Conservation (phyloP, 2,329 filamentous ascomycete genomes). For the Kalmusia sp. region DNA sequence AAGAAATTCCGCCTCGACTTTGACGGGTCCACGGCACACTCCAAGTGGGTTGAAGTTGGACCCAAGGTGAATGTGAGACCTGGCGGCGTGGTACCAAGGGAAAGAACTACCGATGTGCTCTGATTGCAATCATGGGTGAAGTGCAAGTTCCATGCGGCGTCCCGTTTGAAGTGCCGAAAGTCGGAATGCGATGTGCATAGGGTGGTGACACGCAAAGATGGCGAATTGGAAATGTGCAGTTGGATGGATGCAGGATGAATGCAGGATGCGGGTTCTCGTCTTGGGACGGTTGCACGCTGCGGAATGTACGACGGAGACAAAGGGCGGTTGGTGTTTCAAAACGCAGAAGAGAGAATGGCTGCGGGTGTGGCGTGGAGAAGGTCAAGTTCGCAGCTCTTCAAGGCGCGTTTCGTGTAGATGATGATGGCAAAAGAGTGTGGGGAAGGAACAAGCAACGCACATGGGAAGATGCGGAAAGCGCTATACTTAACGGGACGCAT, state of each 20-base stretch:
- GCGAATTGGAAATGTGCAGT: not conserved
- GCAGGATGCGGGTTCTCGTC: constrained; percentile 4
- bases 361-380: not conserved
- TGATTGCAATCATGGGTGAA: constrained; percentile 1
- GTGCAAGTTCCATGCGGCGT: not conserved
- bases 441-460: constrained; percentile 1
- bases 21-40: too few species aligned
- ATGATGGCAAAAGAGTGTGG: constrained; percentile 3
- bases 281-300: not conserved
- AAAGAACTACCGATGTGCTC: too few species aligned
- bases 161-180: too few species aligned
- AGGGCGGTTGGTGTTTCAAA: not conserved
- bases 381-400: constrained; percentile 9
- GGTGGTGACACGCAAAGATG: constrained; percentile 1
- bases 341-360: not conserved
- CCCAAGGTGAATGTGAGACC: too few species aligned
- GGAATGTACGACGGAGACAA: not conserved
- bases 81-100: too few species aligned
- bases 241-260: too few species aligned
- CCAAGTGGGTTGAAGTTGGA: too few species aligned
- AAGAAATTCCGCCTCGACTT: too few species aligned
- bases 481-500: not conserved
- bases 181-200: not conserved
- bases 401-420: constrained; percentile 6
- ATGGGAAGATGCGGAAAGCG: not conserved